Evolutionary conservation across 2,329 filamentous ascomycete species (phyloP), one percentile per base, ranked within the genome.

Genomic region (Calonectria montana): DNA sequence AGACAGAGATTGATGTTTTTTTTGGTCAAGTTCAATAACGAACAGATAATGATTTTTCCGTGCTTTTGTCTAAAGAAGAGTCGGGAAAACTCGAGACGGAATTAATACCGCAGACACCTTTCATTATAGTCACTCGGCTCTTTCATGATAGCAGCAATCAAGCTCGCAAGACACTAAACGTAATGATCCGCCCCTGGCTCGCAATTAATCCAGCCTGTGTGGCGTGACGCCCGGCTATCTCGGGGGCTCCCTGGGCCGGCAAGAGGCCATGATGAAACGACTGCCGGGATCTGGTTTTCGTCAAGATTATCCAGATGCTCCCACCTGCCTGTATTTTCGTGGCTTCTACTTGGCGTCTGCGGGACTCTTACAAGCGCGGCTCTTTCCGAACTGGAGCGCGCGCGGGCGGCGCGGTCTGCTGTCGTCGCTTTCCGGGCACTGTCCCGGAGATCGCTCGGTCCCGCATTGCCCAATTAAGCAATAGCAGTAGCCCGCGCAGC

Each of bases 361-460:
- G 59, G 31, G 27, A 35, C 53, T 39, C 21, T 59, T 35, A 53
- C 31, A 55, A 57, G 27, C 59, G 66, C 66, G 66, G 57, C 45
- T 47, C 37, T 31, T 57, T 25, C 50, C 48, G 50, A 64, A 59
- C 50, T 29, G 29, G 48, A 43, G 48, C 61, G 31, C 67, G 61
- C 37, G 43, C 23, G n/a, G n/a, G n/a, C 67, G 27, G 67, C 39
- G 35, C 48, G 35, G 61, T 2, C 47, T 25, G n/a, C 45, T n/a
- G 23, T 43, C 37, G 27, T 23, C 18, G 47, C 62, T 37, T 62
- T 50, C 67, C 67, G 67, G 67, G 23, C 31, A 43, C 12, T 21
- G 13, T 47, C 41, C 48, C 50, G 67, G 67, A 48, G 41, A 47
- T 65, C 61, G 67, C 61, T 65, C 61, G 67, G 67, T 48, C 67